These are phyloP conservation scores for Colletotrichum euphorbiae DNA, from an alignment of 2,329 filamentous ascomycete species.

Conservation along the genomic window DNA sequence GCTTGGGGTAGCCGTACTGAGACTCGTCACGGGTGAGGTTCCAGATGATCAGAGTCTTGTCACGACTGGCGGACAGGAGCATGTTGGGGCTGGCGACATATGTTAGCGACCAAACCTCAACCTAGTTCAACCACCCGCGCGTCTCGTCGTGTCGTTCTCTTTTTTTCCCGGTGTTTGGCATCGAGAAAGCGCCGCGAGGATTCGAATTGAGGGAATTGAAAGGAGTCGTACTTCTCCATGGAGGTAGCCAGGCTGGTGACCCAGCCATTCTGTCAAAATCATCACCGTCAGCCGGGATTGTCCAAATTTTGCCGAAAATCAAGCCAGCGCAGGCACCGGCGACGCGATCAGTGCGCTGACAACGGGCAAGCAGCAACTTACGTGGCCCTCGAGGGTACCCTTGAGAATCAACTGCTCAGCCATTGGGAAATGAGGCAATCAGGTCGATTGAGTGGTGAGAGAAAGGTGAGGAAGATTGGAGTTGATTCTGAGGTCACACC, in stretches of 20 bases:
- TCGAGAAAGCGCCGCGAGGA: conserved; percentile 6
- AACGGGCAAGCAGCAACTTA: conserved; percentile 58
- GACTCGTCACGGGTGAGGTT: conserved; percentile 99
- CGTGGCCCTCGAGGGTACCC: conserved; percentile 97
- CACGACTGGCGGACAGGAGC: conserved; percentile 96
- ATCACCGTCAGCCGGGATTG: conserved; percentile 39
- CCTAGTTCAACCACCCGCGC: conserved; percentile 32
- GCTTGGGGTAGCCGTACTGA: conserved; percentile 99
- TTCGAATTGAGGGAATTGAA: conserved; percentile 32
- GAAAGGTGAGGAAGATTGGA: conserved; percentile 48
- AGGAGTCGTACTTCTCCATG: conserved; percentile 87
- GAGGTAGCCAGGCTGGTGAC: conserved; percentile 98
- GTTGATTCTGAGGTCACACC: conserved; percentile 45
- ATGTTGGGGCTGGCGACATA: conserved; percentile 84
- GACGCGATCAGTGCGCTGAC: conserved; percentile 43
- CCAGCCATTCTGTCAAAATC: conserved; percentile 81
- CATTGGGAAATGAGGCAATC: conserved; percentile 69
- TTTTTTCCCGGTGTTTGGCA: conserved; percentile 18
- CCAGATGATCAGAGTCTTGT: conserved; percentile 99
- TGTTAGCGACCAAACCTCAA: conserved; percentile 44
- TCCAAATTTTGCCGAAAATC: conserved; percentile 16
- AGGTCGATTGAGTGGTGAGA: conserved; percentile 55
- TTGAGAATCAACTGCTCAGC: conserved; percentile 96
- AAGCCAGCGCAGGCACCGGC: conserved; percentile 37
- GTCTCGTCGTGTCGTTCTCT: conserved; percentile 22